These are phyloP conservation scores for Pulveroboletus ravenelii DNA, from an alignment of 768 basidiomycete genomes.

Conservation along the genomic window DNA sequence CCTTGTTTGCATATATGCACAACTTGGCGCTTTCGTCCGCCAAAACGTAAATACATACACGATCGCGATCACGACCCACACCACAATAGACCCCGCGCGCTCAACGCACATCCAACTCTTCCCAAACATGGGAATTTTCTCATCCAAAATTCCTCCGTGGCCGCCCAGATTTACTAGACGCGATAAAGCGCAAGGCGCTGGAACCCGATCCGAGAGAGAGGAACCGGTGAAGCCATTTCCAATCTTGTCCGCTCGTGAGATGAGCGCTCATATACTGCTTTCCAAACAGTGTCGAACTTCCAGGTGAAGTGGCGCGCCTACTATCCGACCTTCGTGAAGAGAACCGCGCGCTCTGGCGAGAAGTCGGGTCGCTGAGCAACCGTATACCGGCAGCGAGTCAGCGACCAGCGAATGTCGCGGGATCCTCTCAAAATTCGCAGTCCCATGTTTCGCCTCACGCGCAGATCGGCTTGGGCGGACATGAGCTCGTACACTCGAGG, in stretches of 20 bases:
- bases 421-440: constrained; percentile 9
- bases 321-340: constrained; percentile 69
- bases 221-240: constrained; percentile 19
- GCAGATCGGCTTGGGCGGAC: constrained; percentile 13
- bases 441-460: constrained; percentile 3
- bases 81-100: constrained; percentile 66
- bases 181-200: constrained; percentile 81
- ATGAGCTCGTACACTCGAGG: constrained; percentile 21
- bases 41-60: background rate
- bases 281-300: constrained; percentile 66
- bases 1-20: constrained; percentile 5
- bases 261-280: constrained; percentile 1
- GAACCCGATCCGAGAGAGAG: constrained; percentile 65
- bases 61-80: background rate
- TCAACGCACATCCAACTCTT: constrained; percentile 73
- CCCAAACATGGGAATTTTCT: constrained; percentile 86
- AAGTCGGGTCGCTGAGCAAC: constrained; percentile 19
- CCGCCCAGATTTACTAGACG: constrained; percentile 74
- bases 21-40: background rate
- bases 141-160: constrained; percentile 83
- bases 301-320: constrained; percentile 59
- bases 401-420: constrained; percentile 4
- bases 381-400: constrained; percentile 14
- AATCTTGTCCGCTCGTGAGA: background rate
- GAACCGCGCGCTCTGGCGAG: constrained; percentile 54